Evolutionary conservation across 2,329 filamentous ascomycete genomes (phyloP), one percentile per base, ranked within the genome.

Genomic region (Emmonsiellopsis sp.): DNA sequence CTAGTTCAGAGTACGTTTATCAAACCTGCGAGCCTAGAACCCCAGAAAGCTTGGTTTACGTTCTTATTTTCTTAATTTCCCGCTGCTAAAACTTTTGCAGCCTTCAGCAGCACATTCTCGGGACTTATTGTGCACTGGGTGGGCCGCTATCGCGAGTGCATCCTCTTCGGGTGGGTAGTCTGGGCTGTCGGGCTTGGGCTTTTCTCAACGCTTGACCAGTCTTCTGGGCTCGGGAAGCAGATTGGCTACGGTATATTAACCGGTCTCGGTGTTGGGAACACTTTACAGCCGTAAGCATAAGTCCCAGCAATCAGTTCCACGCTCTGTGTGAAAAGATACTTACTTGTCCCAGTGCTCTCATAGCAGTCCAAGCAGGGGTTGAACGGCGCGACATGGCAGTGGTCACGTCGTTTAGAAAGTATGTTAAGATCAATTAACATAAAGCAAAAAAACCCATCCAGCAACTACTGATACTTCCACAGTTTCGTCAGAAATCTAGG

Each of bases 211-310:
- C 65, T 80, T 0, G 71, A 79, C 54, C 66, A 75, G 53, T 64
- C 63, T 0, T 75, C 78, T 0, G 71, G 74, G 0, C 55, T 81
- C 0, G 78, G 70, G 2, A 80, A 79, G 55, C 77, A 80, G 55
- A 74, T 81, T 43, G 78, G 79, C 1, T 81, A 79, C 57, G 73
- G 72, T 0, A 61, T 81, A 7, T 63, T 82, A 16, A 79, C 78
- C 16, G 75, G 76, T 38, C 66, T 77, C 0, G 77, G 77, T 1
- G 74, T 79, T 13, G 76, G 77, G 2, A 77, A 79, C 48, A 79
- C 76, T 2, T 62, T 80, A 30, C 76, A 79, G 55, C 76, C 76
- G 61, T 67, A 53, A 45, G 60, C 57, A 20, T 13, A 15, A 42
- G 16, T 13, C 10, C 16, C 4, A 46, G 1, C 45, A 47, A 48